Conservation (phyloP, 1,284 basidiomycete species). For the Gomphus sp. region DNA sequence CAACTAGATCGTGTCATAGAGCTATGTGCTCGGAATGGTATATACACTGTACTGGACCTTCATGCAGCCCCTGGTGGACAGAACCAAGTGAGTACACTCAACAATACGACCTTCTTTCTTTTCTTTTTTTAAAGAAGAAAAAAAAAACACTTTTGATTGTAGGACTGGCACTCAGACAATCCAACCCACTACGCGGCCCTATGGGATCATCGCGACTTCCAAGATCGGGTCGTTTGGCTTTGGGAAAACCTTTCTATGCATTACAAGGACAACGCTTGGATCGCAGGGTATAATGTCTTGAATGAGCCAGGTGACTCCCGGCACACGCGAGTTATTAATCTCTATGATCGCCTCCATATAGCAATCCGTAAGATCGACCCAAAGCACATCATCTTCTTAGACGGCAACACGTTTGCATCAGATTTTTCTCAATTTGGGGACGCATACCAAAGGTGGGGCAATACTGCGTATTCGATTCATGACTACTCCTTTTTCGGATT, state of each 20-base stretch:
- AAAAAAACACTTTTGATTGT: no score
- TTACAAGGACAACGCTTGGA: slow-evolving; percentile 61
- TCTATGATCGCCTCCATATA: slow-evolving; percentile 56
- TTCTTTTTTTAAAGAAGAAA: no score
- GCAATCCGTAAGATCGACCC: slow-evolving; percentile 59
- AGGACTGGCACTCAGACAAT: slow-evolving; percentile 44
- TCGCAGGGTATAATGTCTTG: slow-evolving; percentile 64
- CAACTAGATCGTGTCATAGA: slow-evolving; percentile 53
- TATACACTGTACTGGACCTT: slow-evolving; percentile 45
- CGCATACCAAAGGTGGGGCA: slow-evolving; percentile 43
- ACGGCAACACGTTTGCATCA: slow-evolving; percentile 68
- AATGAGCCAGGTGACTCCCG: slow-evolving; percentile 68
- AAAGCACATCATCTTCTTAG: slow-evolving; percentile 57
- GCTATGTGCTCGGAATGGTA: slow-evolving; percentile 44
- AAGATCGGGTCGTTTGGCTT: slow-evolving; percentile 60
- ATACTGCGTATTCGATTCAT: slow-evolving; percentile 69
- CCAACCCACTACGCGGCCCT: slow-evolving; percentile 50
- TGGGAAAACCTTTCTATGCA: slow-evolving; percentile 61
- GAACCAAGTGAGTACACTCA: slow-evolving; percentile 24
- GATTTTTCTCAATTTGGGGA: slow-evolving; percentile 69
- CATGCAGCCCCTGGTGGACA: slow-evolving; percentile 46
- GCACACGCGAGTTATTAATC: slow-evolving; percentile 40
- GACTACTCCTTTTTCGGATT: slow-evolving; percentile 69
- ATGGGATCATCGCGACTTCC: slow-evolving; percentile 71
- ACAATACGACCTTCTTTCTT: no score